A percentile compares a stretch with the other conserved stretches of the same genome.
Evolutionary conservation across 768 basidiomycete genomes (phyloP).

Genomic region (Boletus insuetus): DNA sequence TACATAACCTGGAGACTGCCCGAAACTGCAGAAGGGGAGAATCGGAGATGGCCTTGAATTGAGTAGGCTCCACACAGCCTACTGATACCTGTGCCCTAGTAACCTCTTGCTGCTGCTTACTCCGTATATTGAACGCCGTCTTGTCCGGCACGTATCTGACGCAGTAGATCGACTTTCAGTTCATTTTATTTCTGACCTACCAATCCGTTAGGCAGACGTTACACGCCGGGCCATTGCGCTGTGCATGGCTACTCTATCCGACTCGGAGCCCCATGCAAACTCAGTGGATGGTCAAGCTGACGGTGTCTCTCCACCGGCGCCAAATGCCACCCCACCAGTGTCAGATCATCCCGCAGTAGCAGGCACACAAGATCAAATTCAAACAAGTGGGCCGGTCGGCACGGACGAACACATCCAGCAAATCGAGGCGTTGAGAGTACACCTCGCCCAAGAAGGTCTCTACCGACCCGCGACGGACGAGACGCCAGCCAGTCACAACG

Average conservation of each 20-base stretch:
- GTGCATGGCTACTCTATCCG: constrained; percentile 7
- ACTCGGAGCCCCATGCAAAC: neutral
- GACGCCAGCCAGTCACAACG: constrained; percentile 53
- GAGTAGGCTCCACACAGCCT: too few species aligned
- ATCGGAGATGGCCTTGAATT: too few species aligned
- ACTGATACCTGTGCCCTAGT: too few species aligned
- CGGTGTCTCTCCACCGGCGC: neutral
- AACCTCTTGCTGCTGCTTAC: too few species aligned
- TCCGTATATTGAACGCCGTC: too few species aligned
- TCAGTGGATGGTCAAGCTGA: neutral
- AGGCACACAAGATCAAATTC: neutral
- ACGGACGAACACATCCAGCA: constrained; percentile 2
- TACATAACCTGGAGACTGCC: too few species aligned
- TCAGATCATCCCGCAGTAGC: too few species aligned
- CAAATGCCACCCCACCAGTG: neutral
- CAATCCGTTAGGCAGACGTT: too few species aligned
- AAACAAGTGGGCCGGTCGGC: neutral
- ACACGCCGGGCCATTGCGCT: neutral
- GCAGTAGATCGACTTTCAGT: too few species aligned
- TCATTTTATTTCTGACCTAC: too few species aligned
- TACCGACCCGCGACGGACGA: constrained; percentile 41
- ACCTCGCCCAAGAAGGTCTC: constrained; percentile 47
- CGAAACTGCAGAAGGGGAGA: too few species aligned
- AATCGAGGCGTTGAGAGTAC: constrained; percentile 51
- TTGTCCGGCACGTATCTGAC: too few species aligned